Base-by-base conservation (phyloP, 2,329 filamentous ascomycete genomes). In the Talaromyces pinophilus region DNA sequence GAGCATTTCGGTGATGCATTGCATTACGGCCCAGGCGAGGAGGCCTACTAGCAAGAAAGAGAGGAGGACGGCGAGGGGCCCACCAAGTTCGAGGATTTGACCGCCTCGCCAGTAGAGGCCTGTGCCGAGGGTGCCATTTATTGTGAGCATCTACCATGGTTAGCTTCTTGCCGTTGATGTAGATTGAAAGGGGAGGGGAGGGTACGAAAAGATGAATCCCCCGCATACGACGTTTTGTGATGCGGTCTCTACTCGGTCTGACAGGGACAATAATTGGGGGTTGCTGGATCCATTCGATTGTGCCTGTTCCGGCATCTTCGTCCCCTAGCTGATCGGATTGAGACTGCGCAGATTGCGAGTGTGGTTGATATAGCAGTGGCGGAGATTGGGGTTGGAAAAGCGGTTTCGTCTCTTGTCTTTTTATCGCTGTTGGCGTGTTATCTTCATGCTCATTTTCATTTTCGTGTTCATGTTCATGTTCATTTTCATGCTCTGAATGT, bases 1-100 rank as follows among this genome's bases (percentile, higher is more conserved):
- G 2, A 79, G 72, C 71, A 80, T 73, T 61, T 80, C 78, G 25
- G 72, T 72, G 25, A 80, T 71, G n/a, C 77, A 75, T 65, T 80
- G 77, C 78, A 80, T 79, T 3, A 79, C 73, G 35, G 70, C 69
- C 68, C 77, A 76, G 2, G 74, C 71, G 13, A 76, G 65, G 3
- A 77, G 35, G 0, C 77, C 78, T 22, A 79, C 73, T 0, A 75
- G 22, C 2, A 70, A 67, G n/a, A 75, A 75, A 0, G 78, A 72
- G 13, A 79, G 66, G 1, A 79, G 42, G 7, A 74, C 72, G 0
- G 75, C 77, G 2, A 69, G 69, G 1, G 77, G 76, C 1, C 78
- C 77, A 15, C 74, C 75, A 10, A 78, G 70, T 5, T 71, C 71
- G 17, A 79, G 71, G n/a, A 77, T 72, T 28, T 74, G 71, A 19